These are phyloP conservation scores for Talaromyces sp. DNA, from an alignment of 2,329 filamentous ascomycete species.

Conservation along the genomic window DNA sequence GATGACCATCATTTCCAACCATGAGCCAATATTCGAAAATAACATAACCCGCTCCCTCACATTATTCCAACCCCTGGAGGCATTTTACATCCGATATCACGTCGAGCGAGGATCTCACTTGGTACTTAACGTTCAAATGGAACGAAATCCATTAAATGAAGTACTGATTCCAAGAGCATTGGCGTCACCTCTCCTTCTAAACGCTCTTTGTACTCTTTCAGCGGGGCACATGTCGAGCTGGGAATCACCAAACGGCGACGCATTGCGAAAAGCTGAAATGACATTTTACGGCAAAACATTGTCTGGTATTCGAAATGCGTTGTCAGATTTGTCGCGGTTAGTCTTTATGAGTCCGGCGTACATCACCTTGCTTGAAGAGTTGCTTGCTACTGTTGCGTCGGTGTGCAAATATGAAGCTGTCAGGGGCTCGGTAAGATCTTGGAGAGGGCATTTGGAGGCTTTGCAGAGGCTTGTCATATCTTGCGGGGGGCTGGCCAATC, in stretches of 20 bases:
- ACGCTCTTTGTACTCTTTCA: constrained; percentile 37
- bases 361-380: constrained; percentile 25
- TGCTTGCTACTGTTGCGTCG: constrained; percentile 34
- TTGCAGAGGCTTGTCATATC: constrained; percentile 33
- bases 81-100: constrained; percentile 38
- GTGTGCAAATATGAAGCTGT: constrained; percentile 40
- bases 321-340: constrained; percentile 21
- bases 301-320: constrained; percentile 29
- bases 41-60: background rate
- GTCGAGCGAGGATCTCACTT: constrained; percentile 34
- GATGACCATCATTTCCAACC: background rate
- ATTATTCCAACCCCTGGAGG: constrained; percentile 23
- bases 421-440: constrained; percentile 37
- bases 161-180: constrained; percentile 36
- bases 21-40: background rate
- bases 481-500: constrained; percentile 30
- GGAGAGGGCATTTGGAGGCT: constrained; percentile 36
- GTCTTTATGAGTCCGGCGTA: constrained; percentile 15
- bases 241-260: constrained; percentile 21
- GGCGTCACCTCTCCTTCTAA: constrained; percentile 35
- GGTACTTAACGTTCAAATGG: constrained; percentile 35
- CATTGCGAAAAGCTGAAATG: constrained; percentile 29
- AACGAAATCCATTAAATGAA: constrained; percentile 35
- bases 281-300: constrained; percentile 34
- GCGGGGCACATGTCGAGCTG: constrained; percentile 37